Conservation (phyloP, 805 yeast species). For the Isabelozyma rhagii region DNA sequence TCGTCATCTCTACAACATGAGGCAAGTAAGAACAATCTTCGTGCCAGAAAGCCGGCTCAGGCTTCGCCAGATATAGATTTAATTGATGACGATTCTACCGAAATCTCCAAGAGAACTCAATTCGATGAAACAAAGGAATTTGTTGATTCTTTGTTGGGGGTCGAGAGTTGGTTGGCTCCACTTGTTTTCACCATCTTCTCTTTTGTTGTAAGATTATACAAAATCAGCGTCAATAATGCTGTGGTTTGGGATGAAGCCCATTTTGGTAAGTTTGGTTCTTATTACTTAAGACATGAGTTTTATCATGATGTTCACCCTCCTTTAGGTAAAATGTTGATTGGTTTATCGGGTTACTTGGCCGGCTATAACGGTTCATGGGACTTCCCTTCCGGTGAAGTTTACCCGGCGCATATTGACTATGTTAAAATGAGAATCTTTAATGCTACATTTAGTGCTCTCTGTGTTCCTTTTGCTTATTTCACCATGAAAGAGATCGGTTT, state of each 20-base stretch:
- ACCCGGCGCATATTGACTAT: constrained; percentile 61
- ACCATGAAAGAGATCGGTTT: constrained; percentile 61
- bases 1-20: constrained; percentile 19
- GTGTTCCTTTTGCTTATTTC: constrained; percentile 69
- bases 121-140: constrained; percentile 26
- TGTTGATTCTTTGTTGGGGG: constrained; percentile 22
- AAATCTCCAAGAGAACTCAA: constrained; percentile 16
- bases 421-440: constrained; percentile 70
- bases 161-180: constrained; percentile 49
- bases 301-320: constrained; percentile 90
- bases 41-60: constrained; percentile 10
- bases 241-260: constrained; percentile 93
- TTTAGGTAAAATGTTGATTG: constrained; percentile 76
- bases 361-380: constrained; percentile 78
- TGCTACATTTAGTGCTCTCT: constrained; percentile 61
- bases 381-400: constrained; percentile 63
- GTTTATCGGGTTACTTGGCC: constrained; percentile 75
- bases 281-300: constrained; percentile 73
- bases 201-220: constrained; percentile 61
- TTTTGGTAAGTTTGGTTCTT: constrained; percentile 83
- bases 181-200: constrained; percentile 64
- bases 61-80: background rate
- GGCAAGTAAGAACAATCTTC: constrained; percentile 14
- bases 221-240: constrained; percentile 51
- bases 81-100: constrained; percentile 12